Evolutionary conservation across 1,284 basidiomycete species (phyloP), one percentile per base, ranked within the genome.

Genomic region (Ceratorhiza oryzae-sativae): DNA sequence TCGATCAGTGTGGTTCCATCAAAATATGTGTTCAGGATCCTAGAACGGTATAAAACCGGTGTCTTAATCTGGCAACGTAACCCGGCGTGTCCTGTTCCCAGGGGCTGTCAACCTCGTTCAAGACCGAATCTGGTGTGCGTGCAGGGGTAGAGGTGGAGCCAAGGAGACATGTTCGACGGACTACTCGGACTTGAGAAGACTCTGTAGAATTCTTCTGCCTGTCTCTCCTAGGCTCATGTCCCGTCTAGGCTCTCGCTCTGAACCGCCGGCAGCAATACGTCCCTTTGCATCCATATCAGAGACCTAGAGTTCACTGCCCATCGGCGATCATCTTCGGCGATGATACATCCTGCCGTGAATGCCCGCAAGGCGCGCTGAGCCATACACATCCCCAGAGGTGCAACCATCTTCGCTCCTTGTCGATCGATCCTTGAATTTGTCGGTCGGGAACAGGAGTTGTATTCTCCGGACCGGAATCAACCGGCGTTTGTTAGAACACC

Each of bases 321-420:
- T 55, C 53, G 53, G 53, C 53, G 53, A 55, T 55, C 53, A 55
- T 34, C 13, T 15, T 55, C 53, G 51, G 51, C 13, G 27, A 53
- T 27, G 51, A 53, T 32, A 32, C 51, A 55, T 55, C 53, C 13
- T 32, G 53, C 53, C 53, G 53, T 55, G 53, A 34, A 32, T 34
- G 32, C 12, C 30, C 13, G 30, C 48, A 23, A 51, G 48, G 48
- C 48, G 48, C n/a, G 48, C 27, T n/a, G 20, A 48, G 25, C 49
- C 20, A 32, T 30, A 8, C 15, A 32, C 53, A 55, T 45, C n/a
- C 42, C 53, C 27, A 23, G 49, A 25, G 53, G 53, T 15, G 49
- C 53, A 55, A 32, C 36, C 30, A 32, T 32, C 27, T 34, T 15
- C 23, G 30, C 49, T 20, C 49, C 20, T 51, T 4, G 49, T 18